phyloP scores from a whole-genome alignment of 495 filamentous ascomycete genomes.

The Talaromyces nanjingensis region DNA sequence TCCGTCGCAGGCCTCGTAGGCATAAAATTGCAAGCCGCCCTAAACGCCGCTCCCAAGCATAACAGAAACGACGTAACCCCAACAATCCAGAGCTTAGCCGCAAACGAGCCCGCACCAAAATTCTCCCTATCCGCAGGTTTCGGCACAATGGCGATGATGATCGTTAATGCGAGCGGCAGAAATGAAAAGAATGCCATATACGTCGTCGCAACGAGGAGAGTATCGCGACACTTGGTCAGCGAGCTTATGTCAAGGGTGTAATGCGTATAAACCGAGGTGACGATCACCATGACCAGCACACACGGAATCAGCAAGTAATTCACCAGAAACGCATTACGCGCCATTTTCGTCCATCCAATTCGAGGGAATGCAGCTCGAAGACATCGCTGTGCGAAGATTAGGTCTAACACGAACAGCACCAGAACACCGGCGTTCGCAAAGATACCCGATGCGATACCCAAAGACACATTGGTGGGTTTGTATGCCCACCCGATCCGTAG shows the following conservation, averaged over 20 bases:
- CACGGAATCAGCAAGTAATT: slow-evolving; percentile 56
- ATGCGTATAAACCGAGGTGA: slow-evolving; percentile 53
- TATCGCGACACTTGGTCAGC: slow-evolving; percentile 45
- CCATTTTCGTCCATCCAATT: slow-evolving; percentile 56
- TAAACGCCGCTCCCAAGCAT: slow-evolving; percentile 63
- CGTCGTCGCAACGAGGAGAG: slow-evolving; percentile 61
- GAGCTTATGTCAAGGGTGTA: slow-evolving; percentile 54
- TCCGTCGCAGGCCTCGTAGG: slow-evolving; percentile 40
- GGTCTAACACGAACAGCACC: slow-evolving; percentile 72
- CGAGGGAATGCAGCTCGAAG: slow-evolving; percentile 64
- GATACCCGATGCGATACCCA: slow-evolving; percentile 67
- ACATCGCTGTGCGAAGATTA: slow-evolving; percentile 73
- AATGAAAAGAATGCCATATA: slow-evolving; percentile 68
- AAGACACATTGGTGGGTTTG: slow-evolving; percentile 31
- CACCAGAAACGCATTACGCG: slow-evolving; percentile 42
- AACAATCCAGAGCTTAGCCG: slow-evolving; percentile 59
- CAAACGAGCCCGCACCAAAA: slow-evolving; percentile 64
- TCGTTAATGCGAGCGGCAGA: slow-evolving; percentile 61
- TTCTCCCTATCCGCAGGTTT: slow-evolving; percentile 46
- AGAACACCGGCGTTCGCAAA: slow-evolving; percentile 72
- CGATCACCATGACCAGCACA: slow-evolving; percentile 64
- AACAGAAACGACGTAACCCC: slow-evolving; percentile 47
- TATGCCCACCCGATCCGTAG: slow-evolving; percentile 53
- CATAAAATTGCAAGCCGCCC: slow-evolving; percentile 51
- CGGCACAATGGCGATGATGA: slow-evolving; percentile 46